A percentile compares a stretch with the other conserved stretches of the same genome.
Evolutionary conservation across 2,329 filamentous ascomycete species (phyloP).

Genomic region (Verticillium isaacii): DNA sequence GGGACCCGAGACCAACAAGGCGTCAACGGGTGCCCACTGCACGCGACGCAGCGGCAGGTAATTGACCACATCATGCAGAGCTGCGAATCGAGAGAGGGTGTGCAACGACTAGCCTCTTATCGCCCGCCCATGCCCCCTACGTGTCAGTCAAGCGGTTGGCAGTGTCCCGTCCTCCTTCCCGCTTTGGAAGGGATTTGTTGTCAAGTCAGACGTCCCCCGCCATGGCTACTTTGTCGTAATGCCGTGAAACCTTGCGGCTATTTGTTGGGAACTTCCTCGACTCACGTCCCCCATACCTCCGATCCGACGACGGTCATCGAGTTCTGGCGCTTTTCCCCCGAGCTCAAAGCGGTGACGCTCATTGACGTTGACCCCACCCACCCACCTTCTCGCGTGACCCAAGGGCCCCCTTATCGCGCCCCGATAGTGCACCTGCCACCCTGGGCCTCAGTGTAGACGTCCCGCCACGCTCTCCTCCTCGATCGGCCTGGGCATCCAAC

Average conservation of each 20-base stretch:
- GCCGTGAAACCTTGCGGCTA: neutral
- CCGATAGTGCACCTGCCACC: neutral
- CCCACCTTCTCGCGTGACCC: constrained; percentile 2
- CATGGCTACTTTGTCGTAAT: neutral
- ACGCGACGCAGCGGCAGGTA: neutral
- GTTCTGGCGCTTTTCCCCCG: neutral
- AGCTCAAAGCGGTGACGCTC: neutral
- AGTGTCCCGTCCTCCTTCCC: neutral
- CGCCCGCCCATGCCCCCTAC: neutral
- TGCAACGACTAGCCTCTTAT: neutral
- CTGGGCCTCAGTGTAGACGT: neutral
- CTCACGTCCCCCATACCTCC: neutral
- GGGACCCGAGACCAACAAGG: neutral
- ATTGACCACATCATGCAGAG: neutral
- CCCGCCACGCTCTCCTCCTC: neutral
- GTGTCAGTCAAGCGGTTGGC: neutral
- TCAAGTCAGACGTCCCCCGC: neutral
- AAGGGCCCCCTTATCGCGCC: neutral
- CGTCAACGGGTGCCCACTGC: neutral
- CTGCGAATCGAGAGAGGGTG: neutral
- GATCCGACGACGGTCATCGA: neutral
- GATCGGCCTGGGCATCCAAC: neutral
- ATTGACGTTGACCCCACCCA: neutral
- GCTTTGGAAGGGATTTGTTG: neutral
- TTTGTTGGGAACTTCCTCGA: neutral